Evolutionary conservation across 1,284 basidiomycete species (phyloP).

Genomic region (Papiliotrema nemorosa): DNA sequence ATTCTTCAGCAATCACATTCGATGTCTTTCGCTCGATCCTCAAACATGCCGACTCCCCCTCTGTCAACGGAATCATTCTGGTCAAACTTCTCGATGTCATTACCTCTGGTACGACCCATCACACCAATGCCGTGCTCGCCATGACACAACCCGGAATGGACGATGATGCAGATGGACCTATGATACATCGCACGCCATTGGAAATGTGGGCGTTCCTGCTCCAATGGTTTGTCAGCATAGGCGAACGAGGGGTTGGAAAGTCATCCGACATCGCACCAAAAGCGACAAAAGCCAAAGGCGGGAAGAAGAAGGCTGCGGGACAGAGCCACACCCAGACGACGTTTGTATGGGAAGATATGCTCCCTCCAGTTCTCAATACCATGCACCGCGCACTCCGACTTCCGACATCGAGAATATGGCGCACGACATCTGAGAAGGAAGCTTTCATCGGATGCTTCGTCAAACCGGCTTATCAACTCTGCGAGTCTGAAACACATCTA

Average conservation of each 20-base stretch:
- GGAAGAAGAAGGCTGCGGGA: slow-evolving; percentile 57
- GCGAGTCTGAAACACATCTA: slow-evolving; percentile 84
- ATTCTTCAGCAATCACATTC: slow-evolving; percentile 59
- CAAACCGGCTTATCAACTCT: slow-evolving; percentile 77
- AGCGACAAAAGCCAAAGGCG: slow-evolving; percentile 12
- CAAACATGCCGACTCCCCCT: slow-evolving; percentile 44
- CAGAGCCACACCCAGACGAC: slow-evolving; percentile 14
- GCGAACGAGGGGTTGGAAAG: slow-evolving; percentile 65
- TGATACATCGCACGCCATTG: slow-evolving; percentile 66
- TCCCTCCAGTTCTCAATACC: slow-evolving; percentile 63
- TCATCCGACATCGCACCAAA: slow-evolving; percentile 14
- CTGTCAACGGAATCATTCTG: slow-evolving; percentile 31
- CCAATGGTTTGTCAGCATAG: slow-evolving; percentile 74
- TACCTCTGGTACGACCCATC: slow-evolving; percentile 29
- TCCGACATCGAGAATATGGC: slow-evolving; percentile 79
- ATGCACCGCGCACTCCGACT: slow-evolving; percentile 71
- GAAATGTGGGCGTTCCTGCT: slow-evolving; percentile 87
- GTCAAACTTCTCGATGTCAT: slow-evolving; percentile 42
- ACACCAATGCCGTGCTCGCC: slow-evolving; percentile 33
- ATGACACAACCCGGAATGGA: slow-evolving; percentile 17
- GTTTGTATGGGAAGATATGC: slow-evolving; percentile 77
- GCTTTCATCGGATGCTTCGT: slow-evolving; percentile 80
- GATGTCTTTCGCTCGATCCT: slow-evolving; percentile 75
- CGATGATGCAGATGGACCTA: slow-evolving; percentile 64
- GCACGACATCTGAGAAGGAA: slow-evolving; percentile 75